phyloP scores from a whole-genome alignment of 2,329 filamentous ascomycete species.

The Curvularia sp. region DNA sequence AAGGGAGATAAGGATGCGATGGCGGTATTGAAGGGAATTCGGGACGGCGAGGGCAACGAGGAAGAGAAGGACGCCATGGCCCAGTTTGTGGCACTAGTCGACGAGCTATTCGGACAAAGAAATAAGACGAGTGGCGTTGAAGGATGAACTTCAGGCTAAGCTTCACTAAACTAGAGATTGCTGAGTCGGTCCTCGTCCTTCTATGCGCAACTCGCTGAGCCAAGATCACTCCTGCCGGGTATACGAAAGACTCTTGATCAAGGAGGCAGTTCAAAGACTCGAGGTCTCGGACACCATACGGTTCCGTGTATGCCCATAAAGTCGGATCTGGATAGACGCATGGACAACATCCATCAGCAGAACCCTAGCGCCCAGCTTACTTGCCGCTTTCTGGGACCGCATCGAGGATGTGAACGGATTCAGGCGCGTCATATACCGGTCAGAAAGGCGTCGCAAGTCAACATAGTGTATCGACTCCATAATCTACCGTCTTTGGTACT shows the following conservation, averaged over 20 bases:
- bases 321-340: neutral
- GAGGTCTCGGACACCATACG: neutral
- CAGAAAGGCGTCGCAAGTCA: neutral
- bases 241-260: neutral
- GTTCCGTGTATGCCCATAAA: neutral
- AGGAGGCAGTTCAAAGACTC: neutral
- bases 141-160: neutral
- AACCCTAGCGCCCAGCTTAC: neutral
- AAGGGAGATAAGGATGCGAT: constrained; percentile 43
- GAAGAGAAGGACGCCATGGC: constrained; percentile 50
- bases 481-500: neutral
- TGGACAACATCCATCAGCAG: too few relatives aligned
- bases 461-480: too few relatives aligned
- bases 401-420: neutral
- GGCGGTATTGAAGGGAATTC: constrained; percentile 36
- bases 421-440: neutral
- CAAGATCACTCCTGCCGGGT: neutral
- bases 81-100: constrained; percentile 50
- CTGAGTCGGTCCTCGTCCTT: too few relatives aligned
- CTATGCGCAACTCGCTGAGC: neutral
- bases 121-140: constrained; percentile 6
- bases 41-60: constrained; percentile 38
- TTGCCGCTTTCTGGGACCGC: neutral
- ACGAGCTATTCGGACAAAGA: constrained; percentile 31
- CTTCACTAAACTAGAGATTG: neutral